A percentile compares a stretch with the other conserved stretches of the same genome.
These are phyloP conservation scores for Ascochyta clinopodiicola DNA, from an alignment of 2,329 filamentous ascomycete genomes.

Conservation along the genomic window DNA sequence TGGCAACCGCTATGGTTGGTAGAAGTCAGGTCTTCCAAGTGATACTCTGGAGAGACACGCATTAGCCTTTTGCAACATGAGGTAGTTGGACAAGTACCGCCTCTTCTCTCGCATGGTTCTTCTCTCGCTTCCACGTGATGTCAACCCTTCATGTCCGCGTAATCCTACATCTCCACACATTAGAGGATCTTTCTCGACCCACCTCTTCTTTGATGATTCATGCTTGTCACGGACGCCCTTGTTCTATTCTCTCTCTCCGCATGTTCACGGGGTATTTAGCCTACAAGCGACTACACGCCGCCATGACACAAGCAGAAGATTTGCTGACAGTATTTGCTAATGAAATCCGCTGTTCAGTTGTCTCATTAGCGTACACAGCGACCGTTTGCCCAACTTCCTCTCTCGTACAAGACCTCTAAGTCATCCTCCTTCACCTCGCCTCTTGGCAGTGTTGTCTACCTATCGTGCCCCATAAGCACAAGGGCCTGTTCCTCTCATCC, in stretches of 20 bases:
- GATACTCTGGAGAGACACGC: no score
- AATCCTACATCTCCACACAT: no score
- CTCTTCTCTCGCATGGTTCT: no score
- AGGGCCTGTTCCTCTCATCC: neutral
- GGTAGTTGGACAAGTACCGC: no score
- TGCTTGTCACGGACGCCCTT: no score
- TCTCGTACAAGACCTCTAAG: neutral
- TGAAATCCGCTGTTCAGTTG: neutral
- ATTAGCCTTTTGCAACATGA: no score
- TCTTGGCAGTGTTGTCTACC: neutral
- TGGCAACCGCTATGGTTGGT: slow-evolving; percentile 85
- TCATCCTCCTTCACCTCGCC: neutral
- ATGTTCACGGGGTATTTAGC: no score
- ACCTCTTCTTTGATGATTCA: no score
- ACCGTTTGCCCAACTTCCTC: neutral
- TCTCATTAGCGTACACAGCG: neutral
- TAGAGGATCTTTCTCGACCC: no score
- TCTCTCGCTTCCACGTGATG: neutral
- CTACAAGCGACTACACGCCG: neutral
- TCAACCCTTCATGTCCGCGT: no score
- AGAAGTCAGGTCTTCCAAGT: neutral
- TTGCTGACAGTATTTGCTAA: neutral
- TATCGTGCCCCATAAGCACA: neutral
- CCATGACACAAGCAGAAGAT: neutral
- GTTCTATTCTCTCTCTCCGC: no score